These are phyloP conservation scores for Cryphonectria japonica DNA, from an alignment of 2,329 filamentous ascomycete genomes.

Conservation along the genomic window DNA sequence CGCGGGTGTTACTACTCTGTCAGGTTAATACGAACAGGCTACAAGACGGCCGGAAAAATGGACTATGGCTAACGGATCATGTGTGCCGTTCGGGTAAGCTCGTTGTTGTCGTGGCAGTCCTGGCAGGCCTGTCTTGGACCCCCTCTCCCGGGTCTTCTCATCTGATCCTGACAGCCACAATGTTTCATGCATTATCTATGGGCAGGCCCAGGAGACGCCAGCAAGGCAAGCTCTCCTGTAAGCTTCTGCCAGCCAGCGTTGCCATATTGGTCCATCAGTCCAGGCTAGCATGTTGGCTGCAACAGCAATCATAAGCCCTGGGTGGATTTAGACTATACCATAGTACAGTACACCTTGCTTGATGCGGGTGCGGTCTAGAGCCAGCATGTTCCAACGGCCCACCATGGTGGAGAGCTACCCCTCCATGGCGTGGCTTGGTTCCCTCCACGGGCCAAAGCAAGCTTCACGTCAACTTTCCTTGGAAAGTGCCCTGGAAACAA, in stretches of 20 bases:
- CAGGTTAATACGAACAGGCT: neutral
- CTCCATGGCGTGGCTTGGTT: constrained; percentile 14
- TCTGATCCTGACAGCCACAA: constrained; percentile 11
- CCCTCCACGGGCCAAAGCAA: constrained; percentile 7
- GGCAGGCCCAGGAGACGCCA: neutral
- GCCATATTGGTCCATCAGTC: constrained; percentile 14
- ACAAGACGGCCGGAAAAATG: neutral
- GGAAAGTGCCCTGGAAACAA: neutral
- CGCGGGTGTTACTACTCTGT: neutral
- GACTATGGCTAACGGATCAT: neutral
- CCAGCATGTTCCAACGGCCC: constrained; percentile 20
- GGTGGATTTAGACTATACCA: constrained; percentile 2
- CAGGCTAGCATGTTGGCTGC: constrained; percentile 17
- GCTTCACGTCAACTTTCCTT: constrained; percentile 10
- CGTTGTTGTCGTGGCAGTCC: neutral
- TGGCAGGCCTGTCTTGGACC: neutral
- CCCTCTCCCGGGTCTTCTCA: neutral
- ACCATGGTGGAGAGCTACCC: constrained; percentile 29
- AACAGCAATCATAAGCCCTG: constrained; percentile 13
- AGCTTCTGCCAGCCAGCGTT: neutral
- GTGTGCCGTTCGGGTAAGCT: neutral
- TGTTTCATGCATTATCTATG: constrained; percentile 11
- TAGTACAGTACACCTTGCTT: neutral
- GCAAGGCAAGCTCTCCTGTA: neutral
- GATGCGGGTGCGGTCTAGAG: neutral